phyloP scores from a whole-genome alignment of 345 rosid species.

The Hevea brasiliensis region DNA sequence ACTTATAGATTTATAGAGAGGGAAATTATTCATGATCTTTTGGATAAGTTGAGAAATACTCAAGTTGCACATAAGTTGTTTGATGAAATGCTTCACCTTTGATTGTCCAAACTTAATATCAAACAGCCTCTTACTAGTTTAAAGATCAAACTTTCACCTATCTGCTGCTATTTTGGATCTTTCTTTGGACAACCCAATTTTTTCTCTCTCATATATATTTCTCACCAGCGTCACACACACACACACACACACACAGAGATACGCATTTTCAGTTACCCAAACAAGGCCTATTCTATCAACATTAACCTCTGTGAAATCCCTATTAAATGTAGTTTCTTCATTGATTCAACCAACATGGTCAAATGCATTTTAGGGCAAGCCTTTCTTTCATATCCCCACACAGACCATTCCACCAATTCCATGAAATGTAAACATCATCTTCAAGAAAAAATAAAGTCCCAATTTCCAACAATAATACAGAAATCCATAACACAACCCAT shows the following conservation, averaged over 20 bases:
- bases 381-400: constrained; percentile 17
- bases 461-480: constrained; percentile 41
- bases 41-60: too few species aligned
- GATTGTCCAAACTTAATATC: too few species aligned
- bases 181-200: too few species aligned
- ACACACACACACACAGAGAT: too few species aligned
- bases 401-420: constrained; percentile 24
- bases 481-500: constrained; percentile 19
- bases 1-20: too few species aligned
- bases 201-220: too few species aligned
- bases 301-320: constrained; percentile 17
- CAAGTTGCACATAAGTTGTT: too few species aligned
- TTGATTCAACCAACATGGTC: constrained; percentile 46
- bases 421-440: constrained; percentile 41
- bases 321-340: constrained; percentile 25
- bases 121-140: too few species aligned
- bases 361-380: constrained; percentile 46
- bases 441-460: constrained; percentile 21
- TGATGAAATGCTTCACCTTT: too few species aligned
- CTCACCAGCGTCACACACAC: neutral
- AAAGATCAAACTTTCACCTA: too few species aligned
- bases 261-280: constrained; percentile 26
- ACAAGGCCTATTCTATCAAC: constrained; percentile 26
- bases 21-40: too few species aligned
- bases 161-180: too few species aligned